Base-by-base conservation (phyloP, 2,329 filamentous ascomycete genomes). In the Cytospora paraplurivora region DNA sequence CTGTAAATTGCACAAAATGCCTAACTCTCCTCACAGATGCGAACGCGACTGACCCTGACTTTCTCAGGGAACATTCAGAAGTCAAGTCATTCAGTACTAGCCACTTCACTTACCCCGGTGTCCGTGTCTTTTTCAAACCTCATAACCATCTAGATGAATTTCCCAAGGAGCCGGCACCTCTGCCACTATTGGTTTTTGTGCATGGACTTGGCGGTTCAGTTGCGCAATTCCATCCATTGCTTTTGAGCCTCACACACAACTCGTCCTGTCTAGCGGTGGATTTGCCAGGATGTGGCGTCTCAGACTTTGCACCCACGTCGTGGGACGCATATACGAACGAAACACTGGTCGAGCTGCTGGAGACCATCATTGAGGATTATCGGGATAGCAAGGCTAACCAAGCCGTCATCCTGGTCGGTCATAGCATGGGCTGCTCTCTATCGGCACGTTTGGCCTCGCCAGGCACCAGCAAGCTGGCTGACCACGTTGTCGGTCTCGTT, bases 181-280 rank as follows among this genome's bases (percentile, higher is more conserved):
- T 97, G 12, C 95, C 95, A 1, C 78, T 99, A 11, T 79, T 98
- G 4, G 93, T 98, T 51, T 97, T 96, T 72, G 82, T 98, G 63
- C 95, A 98, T 72, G 95, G 95, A 1, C 82, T 98, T 11, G 95
- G 94, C n/a, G 95, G 95, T 56, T 96, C 92, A 0, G 84, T 93
- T 32, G 89, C 92, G 12, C 95, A 98, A 72, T 98, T 97, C 72
- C 85, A 91, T 62, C 86, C 90, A 35, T 78, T 98, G 6, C 78
- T 98, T 17, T 89, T 87, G 21, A 95, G 91, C 74, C 81, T 99
- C 55, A 85, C 90, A 57, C 92, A 96, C 72, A 80, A 93, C 56
- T 92, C 91, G 13, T 89, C 93, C 55, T 96, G 93, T 73, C 82
- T 96, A 47, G 91, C 92, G 4, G 87, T 98, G 67, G 95, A 99